Conservation (phyloP, 2,329 filamentous ascomycete genomes). For the Cryphonectria nitschkei region DNA sequence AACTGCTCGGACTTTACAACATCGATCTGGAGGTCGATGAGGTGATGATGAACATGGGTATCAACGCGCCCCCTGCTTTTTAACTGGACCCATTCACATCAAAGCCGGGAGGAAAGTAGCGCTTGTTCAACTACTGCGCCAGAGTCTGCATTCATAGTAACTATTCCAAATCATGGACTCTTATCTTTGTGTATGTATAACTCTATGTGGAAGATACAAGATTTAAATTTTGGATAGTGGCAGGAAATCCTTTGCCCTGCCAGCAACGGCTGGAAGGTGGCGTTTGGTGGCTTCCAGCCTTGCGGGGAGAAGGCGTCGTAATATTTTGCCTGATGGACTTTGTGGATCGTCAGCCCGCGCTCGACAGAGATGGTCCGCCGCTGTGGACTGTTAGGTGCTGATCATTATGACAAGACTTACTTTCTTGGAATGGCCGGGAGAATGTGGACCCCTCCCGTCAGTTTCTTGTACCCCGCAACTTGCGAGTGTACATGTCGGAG, state of each 20-base stretch:
- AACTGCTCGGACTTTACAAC: slow-evolving; percentile 16
- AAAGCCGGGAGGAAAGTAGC: too few species aligned
- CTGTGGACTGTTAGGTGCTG: too few species aligned
- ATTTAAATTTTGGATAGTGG: slow-evolving; percentile 2
- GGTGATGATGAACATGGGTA: neutral
- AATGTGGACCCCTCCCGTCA: slow-evolving; percentile 19
- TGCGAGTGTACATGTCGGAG: slow-evolving; percentile 11
- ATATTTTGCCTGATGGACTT: slow-evolving; percentile 25
- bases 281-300: neutral
- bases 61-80: neutral
- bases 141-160: too few species aligned
- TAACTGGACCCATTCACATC: too few species aligned
- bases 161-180: too few species aligned
- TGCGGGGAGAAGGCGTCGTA: slow-evolving; percentile 23
- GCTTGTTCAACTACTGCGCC: too few species aligned
- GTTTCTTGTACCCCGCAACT: slow-evolving; percentile 22
- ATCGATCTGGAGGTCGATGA: slow-evolving; percentile 20
- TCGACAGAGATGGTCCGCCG: too few species aligned
- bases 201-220: too few species aligned
- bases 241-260: neutral
- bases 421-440: slow-evolving; percentile 21
- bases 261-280: neutral
- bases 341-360: neutral
- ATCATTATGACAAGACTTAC: slow-evolving; percentile 7
- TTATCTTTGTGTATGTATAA: too few species aligned